Evolutionary conservation across 352 stramenopile genomes (phyloP).

Genomic region (Albugo laibachii): DNA sequence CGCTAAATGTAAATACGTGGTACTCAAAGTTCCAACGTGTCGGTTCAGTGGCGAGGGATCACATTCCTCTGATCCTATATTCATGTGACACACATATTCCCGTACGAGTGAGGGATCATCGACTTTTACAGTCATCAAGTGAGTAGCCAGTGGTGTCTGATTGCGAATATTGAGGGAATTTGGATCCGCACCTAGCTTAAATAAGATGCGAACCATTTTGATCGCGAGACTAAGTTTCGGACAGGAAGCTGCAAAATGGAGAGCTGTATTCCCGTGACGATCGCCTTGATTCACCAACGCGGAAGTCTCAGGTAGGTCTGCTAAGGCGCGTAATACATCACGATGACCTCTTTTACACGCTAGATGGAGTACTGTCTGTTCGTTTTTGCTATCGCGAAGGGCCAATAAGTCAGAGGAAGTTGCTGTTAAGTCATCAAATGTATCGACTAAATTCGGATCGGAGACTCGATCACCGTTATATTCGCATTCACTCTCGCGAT

Average conservation of each 20-base stretch:
- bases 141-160: conserved; percentile 65
- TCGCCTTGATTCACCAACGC: conserved; percentile 63
- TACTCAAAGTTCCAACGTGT: background rate
- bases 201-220: conserved; percentile 48
- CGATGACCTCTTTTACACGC: conserved; percentile 64
- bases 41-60: background rate
- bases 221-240: conserved; percentile 9
- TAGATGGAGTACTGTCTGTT: conserved; percentile 70
- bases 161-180: conserved; percentile 51
- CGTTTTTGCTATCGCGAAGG: conserved; percentile 65
- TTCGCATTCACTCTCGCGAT: too few relatives aligned
- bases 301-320: conserved; percentile 42
- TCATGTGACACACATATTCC: conserved; percentile 16
- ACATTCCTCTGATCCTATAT: conserved; percentile 9
- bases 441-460: too few relatives aligned
- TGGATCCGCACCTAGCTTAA: conserved; percentile 38
- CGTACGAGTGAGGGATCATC: conserved; percentile 32
- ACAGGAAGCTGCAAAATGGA: conserved; percentile 55
- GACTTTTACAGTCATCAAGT: conserved; percentile 52
- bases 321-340: conserved; percentile 51
- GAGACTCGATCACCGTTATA: too few relatives aligned
- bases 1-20: conserved; percentile 71
- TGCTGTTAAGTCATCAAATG: too few relatives aligned
- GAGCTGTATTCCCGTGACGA: conserved; percentile 56
- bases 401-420: conserved; percentile 19